These are phyloP conservation scores for Diplodia mutila DNA, from an alignment of 2,329 filamentous ascomycete genomes.

Conservation along the genomic window DNA sequence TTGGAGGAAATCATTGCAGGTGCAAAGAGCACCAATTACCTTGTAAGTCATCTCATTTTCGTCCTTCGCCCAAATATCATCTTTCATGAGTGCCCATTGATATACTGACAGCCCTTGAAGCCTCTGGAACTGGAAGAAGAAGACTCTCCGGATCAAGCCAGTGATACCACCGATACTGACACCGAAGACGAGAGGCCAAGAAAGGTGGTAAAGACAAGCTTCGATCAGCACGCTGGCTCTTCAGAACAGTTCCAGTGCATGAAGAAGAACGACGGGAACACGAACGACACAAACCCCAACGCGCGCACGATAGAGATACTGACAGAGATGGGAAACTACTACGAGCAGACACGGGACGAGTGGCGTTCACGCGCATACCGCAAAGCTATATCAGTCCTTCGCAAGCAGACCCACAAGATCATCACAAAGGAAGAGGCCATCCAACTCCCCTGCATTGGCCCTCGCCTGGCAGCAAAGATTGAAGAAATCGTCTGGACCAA, in stretches of 20 bases:
- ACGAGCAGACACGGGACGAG: constrained; percentile 72
- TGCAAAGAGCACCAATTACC: neutral
- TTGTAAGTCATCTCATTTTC: constrained; percentile 6
- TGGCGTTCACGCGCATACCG: constrained; percentile 80
- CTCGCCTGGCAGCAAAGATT: constrained; percentile 78
- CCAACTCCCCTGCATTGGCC: constrained; percentile 69
- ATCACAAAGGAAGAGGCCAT: constrained; percentile 70
- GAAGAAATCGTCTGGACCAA: constrained; percentile 84
- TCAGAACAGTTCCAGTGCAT: constrained; percentile 60
- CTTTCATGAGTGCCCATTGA: neutral
- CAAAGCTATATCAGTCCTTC: constrained; percentile 73
- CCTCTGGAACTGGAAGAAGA: constrained; percentile 48
- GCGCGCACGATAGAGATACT: constrained; percentile 74
- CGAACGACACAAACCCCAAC: constrained; percentile 67
- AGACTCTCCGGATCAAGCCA: constrained; percentile 34
- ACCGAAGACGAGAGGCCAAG: constrained; percentile 34
- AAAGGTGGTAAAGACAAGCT: constrained; percentile 30
- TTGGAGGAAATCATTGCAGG: constrained; percentile 14
- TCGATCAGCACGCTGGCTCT: constrained; percentile 25
- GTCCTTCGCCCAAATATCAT: neutral
- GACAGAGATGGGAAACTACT: constrained; percentile 78
- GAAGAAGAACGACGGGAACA: constrained; percentile 56
- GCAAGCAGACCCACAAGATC: constrained; percentile 66
- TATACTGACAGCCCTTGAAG: neutral
- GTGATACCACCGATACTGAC: constrained; percentile 32